phyloP scores from a whole-genome alignment of 179 eudicot genomes.

The Amaranthus tricolor region DNA sequence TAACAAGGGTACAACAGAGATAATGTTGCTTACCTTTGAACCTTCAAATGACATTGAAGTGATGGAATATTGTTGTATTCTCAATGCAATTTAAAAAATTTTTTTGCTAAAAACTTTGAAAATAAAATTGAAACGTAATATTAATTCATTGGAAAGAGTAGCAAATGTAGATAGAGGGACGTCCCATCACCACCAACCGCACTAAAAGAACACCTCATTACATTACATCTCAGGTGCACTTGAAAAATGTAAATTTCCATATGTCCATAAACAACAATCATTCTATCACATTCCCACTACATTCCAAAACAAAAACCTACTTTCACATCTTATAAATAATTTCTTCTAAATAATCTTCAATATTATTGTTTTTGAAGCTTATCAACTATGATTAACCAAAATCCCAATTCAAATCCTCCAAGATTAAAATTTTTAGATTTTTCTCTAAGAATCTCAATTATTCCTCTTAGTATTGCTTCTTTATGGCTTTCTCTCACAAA shows the following conservation, averaged over 20 bases:
- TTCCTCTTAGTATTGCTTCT: slow-evolving; percentile 65
- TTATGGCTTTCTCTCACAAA: slow-evolving; percentile 63
- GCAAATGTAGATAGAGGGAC: neutral
- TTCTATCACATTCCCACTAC: slow-evolving; percentile 22
- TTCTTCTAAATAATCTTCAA: neutral
- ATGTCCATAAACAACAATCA: slow-evolving; percentile 26
- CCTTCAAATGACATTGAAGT: too few relatives aligned
- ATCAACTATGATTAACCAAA: slow-evolving; percentile 22
- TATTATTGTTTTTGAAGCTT: too few relatives aligned
- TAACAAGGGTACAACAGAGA: too few relatives aligned
- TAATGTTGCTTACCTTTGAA: too few relatives aligned
- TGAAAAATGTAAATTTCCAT: too few relatives aligned
- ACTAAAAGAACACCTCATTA: slow-evolving; percentile 3
- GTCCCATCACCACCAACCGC: slow-evolving; percentile 29
- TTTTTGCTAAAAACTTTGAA: too few relatives aligned
- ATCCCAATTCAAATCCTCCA: slow-evolving; percentile 25
- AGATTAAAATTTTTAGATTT: slow-evolving; percentile 56
- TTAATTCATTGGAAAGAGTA: too few relatives aligned
- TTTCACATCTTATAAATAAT: neutral
- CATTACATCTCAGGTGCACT: neutral
- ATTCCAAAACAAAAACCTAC: slow-evolving; percentile 9
- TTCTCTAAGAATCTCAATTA: slow-evolving; percentile 51
- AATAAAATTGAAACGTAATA: too few relatives aligned
- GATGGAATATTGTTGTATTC: too few relatives aligned
- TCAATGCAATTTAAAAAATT: too few relatives aligned